phyloP scores from a whole-genome alignment of 2,329 filamentous ascomycete species.

The Colletotrichum acutatum region DNA sequence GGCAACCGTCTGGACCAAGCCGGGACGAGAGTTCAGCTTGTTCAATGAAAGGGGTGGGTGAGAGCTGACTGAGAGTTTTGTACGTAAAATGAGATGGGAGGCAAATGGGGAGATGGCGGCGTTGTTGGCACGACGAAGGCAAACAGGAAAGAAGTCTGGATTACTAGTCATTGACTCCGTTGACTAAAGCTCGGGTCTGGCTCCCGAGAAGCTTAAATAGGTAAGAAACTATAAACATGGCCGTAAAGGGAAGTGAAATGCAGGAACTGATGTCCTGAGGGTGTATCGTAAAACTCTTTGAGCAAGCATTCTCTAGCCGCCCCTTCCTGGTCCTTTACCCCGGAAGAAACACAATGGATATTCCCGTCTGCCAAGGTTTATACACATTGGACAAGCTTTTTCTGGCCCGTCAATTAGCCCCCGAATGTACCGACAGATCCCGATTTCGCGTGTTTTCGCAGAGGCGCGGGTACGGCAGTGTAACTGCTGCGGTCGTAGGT shows the following conservation, averaged over 20 bases:
- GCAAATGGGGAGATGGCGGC: constrained; percentile 6
- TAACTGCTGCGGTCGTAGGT: neutral
- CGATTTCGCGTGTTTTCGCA: constrained; percentile 18
- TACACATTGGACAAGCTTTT: neutral
- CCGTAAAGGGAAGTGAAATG: constrained; percentile 8
- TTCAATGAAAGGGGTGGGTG: neutral
- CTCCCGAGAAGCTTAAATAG: constrained; percentile 14
- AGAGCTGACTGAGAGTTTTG: constrained; percentile 2
- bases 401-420: neutral
- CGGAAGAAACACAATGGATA: constrained; percentile 3
- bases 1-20: neutral
- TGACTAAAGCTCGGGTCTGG: constrained; percentile 14
- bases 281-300: constrained; percentile 16
- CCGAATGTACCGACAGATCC: constrained; percentile 22
- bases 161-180: constrained; percentile 11
- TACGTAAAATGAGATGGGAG: constrained; percentile 7
- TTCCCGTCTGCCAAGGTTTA: neutral
- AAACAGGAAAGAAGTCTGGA: constrained; percentile 1
- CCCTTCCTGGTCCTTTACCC: constrained; percentile 1
- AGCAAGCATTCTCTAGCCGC: constrained; percentile 8
- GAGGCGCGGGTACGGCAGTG: constrained; percentile 4
- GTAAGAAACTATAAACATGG: constrained; percentile 18
- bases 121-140: neutral
- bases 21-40: neutral
- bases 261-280: constrained; percentile 21